Conservation (phyloP, 2,329 filamentous ascomycete species). For the Ophiostoma australiae region DNA sequence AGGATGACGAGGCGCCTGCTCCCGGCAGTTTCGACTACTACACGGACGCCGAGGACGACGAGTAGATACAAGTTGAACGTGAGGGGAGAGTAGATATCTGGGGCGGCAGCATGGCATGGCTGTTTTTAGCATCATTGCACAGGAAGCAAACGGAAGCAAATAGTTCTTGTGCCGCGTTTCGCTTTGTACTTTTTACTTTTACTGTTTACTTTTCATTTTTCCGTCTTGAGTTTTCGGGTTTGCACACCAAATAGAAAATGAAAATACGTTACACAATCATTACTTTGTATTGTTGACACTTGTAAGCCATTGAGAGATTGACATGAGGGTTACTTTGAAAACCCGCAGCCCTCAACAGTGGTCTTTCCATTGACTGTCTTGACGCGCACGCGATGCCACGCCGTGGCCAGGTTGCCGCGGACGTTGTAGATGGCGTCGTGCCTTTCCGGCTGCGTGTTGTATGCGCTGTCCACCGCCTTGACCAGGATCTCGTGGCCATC, state of each 20-base stretch:
- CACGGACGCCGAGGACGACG: constrained; percentile 56
- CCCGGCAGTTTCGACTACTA: constrained; percentile 76
- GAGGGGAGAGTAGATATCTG: background rate
- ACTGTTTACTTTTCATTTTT: background rate
- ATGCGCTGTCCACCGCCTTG: constrained; percentile 61
- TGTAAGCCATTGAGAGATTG: no score
- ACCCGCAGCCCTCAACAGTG: constrained; percentile 25
- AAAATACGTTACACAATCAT: background rate
- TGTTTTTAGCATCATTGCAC: constrained; percentile 1
- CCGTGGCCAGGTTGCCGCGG: constrained; percentile 60
- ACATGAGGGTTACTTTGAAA: constrained; percentile 6
- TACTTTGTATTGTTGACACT: no score
- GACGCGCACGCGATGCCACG: constrained; percentile 56
- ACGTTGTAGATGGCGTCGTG: constrained; percentile 59
- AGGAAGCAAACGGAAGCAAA: background rate
- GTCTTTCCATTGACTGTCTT: constrained; percentile 26
- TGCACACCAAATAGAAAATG: background rate
- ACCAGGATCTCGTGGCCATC: constrained; percentile 49
- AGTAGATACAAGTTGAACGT: background rate
- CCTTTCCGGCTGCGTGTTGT: constrained; percentile 61
- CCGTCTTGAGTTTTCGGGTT: background rate
- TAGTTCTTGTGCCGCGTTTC: background rate
- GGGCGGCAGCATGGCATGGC: background rate
- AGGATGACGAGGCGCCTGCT: constrained; percentile 63
- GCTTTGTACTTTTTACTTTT: background rate